Conservation (phyloP, 164 flowering plant species). For the Akebia trifoliata region DNA sequence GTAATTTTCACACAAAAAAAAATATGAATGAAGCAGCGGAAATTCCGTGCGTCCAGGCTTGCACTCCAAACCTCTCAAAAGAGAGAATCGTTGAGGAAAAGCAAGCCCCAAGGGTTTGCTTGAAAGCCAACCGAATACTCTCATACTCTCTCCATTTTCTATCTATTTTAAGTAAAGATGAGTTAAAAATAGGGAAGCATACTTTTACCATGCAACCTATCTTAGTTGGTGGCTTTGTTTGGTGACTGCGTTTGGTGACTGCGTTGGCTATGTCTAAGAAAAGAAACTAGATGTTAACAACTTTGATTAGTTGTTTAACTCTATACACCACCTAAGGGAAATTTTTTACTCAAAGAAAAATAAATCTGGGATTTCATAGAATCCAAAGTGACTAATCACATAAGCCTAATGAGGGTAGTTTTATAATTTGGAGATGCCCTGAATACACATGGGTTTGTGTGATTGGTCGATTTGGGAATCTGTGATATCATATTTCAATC, state of each 20-base stretch:
- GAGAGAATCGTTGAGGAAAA: constrained; percentile 38
- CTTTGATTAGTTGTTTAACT: no score
- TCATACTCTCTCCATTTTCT: constrained; percentile 18
- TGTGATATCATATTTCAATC: no score
- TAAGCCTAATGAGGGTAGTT: no score
- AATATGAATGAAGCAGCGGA: constrained; percentile 32
- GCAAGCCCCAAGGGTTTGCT: constrained; percentile 39
- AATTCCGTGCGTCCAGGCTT: constrained; percentile 55
- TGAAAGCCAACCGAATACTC: constrained; percentile 39
- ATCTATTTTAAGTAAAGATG: constrained; percentile 10
- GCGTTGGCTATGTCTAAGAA: constrained; percentile 18
- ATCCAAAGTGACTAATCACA: no score
- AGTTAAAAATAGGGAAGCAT: constrained; percentile 5
- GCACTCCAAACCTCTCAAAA: constrained; percentile 38
- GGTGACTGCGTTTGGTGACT: constrained; percentile 1
- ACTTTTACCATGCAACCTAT: constrained; percentile 16
- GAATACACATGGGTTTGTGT: no score
- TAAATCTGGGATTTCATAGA: no score
- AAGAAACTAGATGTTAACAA: no score
- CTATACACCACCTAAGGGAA: no score
- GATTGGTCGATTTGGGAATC: no score
- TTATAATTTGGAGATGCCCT: no score
- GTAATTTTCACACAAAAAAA: background rate
- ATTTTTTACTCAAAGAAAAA: no score
- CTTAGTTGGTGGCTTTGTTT: background rate